These are phyloP conservation scores for Neurospora terricola DNA, from an alignment of 495 filamentous ascomycete species.

Conservation along the genomic window DNA sequence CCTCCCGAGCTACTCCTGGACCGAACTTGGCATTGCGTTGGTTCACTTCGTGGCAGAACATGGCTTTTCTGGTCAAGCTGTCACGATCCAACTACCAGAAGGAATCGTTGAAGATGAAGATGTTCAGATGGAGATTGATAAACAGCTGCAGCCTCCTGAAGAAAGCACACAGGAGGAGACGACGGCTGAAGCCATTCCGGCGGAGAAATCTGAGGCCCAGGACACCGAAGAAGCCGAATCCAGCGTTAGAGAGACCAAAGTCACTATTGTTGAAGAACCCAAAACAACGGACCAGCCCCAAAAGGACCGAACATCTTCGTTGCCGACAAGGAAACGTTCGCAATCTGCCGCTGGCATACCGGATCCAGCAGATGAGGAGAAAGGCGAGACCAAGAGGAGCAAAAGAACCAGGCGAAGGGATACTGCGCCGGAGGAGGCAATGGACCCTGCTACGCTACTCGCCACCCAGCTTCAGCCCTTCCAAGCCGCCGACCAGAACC, in stretches of 20 bases:
- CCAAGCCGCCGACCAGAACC: constrained; percentile 60
- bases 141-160: constrained; percentile 16
- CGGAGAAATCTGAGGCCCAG: constrained; percentile 1
- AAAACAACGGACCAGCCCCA: constrained; percentile 11
- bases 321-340: constrained; percentile 50
- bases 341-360: constrained; percentile 51
- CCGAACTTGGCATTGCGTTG: constrained; percentile 31
- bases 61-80: constrained; percentile 22
- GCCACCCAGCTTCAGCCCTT: constrained; percentile 60
- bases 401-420: constrained; percentile 76
- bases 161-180: background rate
- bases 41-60: constrained; percentile 19
- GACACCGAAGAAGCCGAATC: background rate
- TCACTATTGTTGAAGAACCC: background rate
- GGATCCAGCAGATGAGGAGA: constrained; percentile 42
- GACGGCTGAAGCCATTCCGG: constrained; percentile 1
- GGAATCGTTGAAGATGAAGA: constrained; percentile 21
- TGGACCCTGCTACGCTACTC: constrained; percentile 60
- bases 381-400: constrained; percentile 63
- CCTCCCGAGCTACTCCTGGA: constrained; percentile 27
- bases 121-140: constrained; percentile 29
- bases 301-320: constrained; percentile 21
- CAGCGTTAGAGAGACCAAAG: background rate
- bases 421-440: constrained; percentile 57
- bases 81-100: constrained; percentile 28